Evolutionary conservation across 805 yeast species (phyloP).

Genomic region (Hanseniaspora lindneri): DNA sequence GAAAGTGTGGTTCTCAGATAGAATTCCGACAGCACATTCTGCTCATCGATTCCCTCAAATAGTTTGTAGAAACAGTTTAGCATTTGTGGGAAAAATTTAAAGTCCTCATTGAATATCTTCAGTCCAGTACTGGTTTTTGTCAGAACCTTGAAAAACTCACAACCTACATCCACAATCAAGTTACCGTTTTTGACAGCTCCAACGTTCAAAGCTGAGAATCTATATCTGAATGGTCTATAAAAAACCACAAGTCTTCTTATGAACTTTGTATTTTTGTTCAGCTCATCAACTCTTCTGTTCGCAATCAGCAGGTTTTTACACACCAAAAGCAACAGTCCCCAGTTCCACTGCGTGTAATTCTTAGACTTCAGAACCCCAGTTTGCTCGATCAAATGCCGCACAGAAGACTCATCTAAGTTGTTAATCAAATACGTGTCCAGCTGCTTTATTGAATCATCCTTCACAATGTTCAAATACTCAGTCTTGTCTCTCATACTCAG

Average conservation of each 20-base stretch:
- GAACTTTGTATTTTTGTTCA: constrained; percentile 67
- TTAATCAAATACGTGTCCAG: not conserved
- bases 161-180: constrained; percentile 59
- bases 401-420: constrained; percentile 29
- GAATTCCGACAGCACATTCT: constrained; percentile 52
- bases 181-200: constrained; percentile 38
- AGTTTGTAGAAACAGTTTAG: constrained; percentile 62
- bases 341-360: constrained; percentile 75
- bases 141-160: constrained; percentile 57
- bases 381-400: constrained; percentile 52
- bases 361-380: constrained; percentile 69
- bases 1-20: constrained; percentile 55
- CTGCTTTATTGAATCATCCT: constrained; percentile 38
- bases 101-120: constrained; percentile 49
- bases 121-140: constrained; percentile 55
- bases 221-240: constrained; percentile 78
- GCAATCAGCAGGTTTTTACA: constrained; percentile 72
- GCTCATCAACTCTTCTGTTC: constrained; percentile 63
- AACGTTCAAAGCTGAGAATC: constrained; percentile 47
- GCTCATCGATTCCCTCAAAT: constrained; percentile 26
- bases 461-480: constrained; percentile 16
- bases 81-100: constrained; percentile 69
- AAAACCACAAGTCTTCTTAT: constrained; percentile 74
- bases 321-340: constrained; percentile 61
- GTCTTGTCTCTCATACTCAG: constrained; percentile 19